Percentiles rank a stretch among this genome's conserved stretches.
Conservation (phyloP, 257 asterid species). For the Eucommia ulmoides region DNA sequence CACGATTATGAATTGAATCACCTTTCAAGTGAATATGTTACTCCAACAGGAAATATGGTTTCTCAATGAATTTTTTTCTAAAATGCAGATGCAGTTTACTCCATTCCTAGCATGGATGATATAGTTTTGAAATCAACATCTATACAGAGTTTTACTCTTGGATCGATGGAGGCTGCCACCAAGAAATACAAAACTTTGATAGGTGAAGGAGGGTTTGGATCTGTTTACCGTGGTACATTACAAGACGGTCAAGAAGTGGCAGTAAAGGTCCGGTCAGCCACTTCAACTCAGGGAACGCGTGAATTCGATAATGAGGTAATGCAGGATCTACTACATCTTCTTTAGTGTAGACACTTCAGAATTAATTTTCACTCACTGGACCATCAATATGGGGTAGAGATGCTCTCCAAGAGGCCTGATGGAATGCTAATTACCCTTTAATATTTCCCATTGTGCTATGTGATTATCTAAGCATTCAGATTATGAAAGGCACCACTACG, state of each 20-base stretch:
- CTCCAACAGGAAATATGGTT: neutral
- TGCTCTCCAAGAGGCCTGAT: too few relatives aligned
- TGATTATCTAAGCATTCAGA: too few relatives aligned
- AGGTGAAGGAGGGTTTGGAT: slow-evolving; percentile 92
- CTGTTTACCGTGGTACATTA: slow-evolving; percentile 71
- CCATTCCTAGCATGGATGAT: slow-evolving; percentile 51
- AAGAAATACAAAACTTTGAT: slow-evolving; percentile 60
- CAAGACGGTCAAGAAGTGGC: slow-evolving; percentile 84
- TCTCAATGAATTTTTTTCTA: neutral
- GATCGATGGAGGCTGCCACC: slow-evolving; percentile 48
- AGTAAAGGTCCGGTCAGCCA: slow-evolving; percentile 82
- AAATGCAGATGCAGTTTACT: slow-evolving; percentile 68
- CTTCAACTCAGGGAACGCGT: slow-evolving; percentile 84
- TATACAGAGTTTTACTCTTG: slow-evolving; percentile 40
- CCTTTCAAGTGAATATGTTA: neutral
- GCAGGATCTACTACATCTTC: slow-evolving; percentile 1
- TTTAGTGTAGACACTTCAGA: too few relatives aligned
- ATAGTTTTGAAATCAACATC: slow-evolving; percentile 35
- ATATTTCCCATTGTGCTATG: too few relatives aligned
- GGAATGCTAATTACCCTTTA: too few relatives aligned
- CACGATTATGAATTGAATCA: too few relatives aligned
- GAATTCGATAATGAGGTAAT: slow-evolving; percentile 82
- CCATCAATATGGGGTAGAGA: too few relatives aligned
- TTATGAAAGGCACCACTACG: too few relatives aligned
- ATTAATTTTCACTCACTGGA: too few relatives aligned